phyloP scores from a whole-genome alignment of 768 basidiomycete species.

The Astraeus odoratus region DNA sequence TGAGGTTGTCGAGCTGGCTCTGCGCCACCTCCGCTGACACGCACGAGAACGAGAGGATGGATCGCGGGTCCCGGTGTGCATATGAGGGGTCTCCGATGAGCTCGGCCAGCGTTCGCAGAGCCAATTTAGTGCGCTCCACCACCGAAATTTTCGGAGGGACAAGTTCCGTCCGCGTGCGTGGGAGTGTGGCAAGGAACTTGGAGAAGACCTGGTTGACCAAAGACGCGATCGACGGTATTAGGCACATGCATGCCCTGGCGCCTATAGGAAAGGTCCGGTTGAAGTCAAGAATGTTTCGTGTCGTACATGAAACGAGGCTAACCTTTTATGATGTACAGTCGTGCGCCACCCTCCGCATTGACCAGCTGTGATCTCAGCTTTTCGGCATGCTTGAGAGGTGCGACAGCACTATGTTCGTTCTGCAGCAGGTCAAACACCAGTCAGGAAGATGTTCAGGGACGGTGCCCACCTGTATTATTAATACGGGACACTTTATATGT shows the following conservation, averaged over 20 bases:
- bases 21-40: constrained; percentile 44
- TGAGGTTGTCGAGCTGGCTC: constrained; percentile 45
- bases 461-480: constrained; percentile 59
- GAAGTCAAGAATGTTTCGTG: not conserved
- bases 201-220: constrained; percentile 57
- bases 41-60: constrained; percentile 62
- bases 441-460: not conserved
- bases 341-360: constrained; percentile 38
- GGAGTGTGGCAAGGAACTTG: constrained; percentile 54
- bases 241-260: constrained; percentile 46
- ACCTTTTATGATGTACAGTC: constrained; percentile 61
- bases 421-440: constrained; percentile 19
- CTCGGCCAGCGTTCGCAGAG: constrained; percentile 47
- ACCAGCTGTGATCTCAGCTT: constrained; percentile 40
- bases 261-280: constrained; percentile 29
- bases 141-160: constrained; percentile 27
- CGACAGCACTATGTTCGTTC: constrained; percentile 55
- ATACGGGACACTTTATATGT: constrained; percentile 53
- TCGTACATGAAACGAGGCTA: constrained; percentile 3
- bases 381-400: constrained; percentile 53
- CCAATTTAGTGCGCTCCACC: constrained; percentile 46
- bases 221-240: constrained; percentile 50
- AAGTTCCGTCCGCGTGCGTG: constrained; percentile 45
- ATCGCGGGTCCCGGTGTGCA: constrained; percentile 46
- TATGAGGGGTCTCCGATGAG: constrained; percentile 41